Evolutionary conservation across 164 flowering plant genomes (phyloP).

Genomic region (Akebia trifoliata): DNA sequence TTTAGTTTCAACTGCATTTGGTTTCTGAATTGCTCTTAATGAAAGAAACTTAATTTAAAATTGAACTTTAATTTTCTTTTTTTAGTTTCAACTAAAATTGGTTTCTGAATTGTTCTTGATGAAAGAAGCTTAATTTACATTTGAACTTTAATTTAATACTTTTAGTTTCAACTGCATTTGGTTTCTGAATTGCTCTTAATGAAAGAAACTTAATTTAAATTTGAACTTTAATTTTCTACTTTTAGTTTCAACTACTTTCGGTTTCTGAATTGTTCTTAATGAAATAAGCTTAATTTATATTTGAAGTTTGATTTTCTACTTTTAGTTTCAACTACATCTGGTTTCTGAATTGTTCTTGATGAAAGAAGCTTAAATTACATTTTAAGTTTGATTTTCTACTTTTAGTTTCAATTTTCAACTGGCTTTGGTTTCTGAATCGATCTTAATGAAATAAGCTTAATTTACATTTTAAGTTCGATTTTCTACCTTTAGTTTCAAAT

Average conservation of each 20-base stretch:
- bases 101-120: not conserved
- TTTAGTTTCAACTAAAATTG: not conserved
- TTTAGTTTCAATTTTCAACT: not conserved
- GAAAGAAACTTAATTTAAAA: too few species aligned
- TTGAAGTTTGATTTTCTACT: not conserved
- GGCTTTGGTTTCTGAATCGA: not conserved
- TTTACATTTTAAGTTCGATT: slow-evolving; percentile 1
- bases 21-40: not conserved
- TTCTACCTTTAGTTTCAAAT: not conserved
- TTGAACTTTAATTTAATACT: too few species aligned
- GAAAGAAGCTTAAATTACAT: too few species aligned
- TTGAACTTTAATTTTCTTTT: not conserved
- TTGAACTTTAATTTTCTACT: not conserved
- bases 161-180: not conserved
- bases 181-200: not conserved
- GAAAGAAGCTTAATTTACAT: not conserved
- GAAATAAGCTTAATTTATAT: too few species aligned
- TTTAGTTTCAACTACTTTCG: not conserved
- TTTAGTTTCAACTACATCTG: not conserved
- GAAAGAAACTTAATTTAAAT: too few species aligned
- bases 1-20: not conserved
- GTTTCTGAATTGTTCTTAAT: not conserved
- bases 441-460: too few species aligned
- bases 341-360: not conserved
- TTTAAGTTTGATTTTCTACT: not conserved